Base-by-base conservation (phyloP, 164 flowering plant species). In the Protea cynaroides region DNA sequence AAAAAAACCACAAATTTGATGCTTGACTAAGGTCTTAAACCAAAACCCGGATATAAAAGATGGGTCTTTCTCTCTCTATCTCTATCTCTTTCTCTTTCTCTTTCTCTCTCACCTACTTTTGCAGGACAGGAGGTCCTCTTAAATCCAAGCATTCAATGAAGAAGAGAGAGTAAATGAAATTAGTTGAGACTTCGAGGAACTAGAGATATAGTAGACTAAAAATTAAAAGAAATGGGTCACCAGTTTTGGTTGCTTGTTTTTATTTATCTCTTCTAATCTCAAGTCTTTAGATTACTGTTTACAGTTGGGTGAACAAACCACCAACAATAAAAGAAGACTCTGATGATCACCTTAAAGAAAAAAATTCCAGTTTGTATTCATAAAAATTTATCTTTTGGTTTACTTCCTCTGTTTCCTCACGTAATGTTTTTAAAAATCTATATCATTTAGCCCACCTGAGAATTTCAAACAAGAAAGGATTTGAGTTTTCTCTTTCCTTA, bases 101-200 rank as follows among this genome's bases (percentile, higher is more conserved):
- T 29, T 5, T 29, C 34, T 29, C 34, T 15, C 71, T 64, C 80
- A 76, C 80, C 80, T 70, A 76, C 65, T 73, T 68, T 56, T 73
- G 58, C 74, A 70, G 76, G 59, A 73, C 47, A 64, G 66, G 59
- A 29, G 68, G 50, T 61, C 36, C 59, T 66, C 71, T 68, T 72
- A 69, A 69, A 54, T 61, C 58, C 70, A n/a, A 29, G 72, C 75
- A 68, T 67, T 70, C 21, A 76, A 70, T 76, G 65, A 55, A 49
- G 40, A 40, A 54, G 58, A n/a, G 29, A 43, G 17, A 66, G 71
- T 71, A 62, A 78, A 72, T 67, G 75, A 68, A 68, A 58, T 69
- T 69, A 46, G 76, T 70, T 72, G 74, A 44, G 49, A 44, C 15
- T 67, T 29, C 59, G 53, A 59, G 34, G 17, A n/a, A 18, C 0